Conservation (phyloP, 202 grass and related monocot species). For the Brachypodium distachyon region DNA sequence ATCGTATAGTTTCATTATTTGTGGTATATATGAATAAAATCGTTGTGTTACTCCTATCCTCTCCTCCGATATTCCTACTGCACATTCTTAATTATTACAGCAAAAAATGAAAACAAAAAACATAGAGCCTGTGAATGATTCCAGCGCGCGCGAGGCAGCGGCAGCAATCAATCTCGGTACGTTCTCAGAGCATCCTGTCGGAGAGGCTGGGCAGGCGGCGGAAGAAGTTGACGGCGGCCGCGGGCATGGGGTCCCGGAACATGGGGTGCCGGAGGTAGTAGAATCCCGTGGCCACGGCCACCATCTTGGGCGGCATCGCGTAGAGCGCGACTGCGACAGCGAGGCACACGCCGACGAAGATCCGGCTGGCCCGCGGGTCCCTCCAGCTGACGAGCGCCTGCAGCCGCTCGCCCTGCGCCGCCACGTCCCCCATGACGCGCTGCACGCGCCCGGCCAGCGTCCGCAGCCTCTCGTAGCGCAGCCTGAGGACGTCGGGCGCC, state of each 20-base stretch:
- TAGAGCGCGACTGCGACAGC: slow-evolving; percentile 60
- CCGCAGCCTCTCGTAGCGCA: slow-evolving; percentile 58
- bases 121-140: not conserved
- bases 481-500: slow-evolving; percentile 44
- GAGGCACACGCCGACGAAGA: slow-evolving; percentile 74
- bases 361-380: slow-evolving; percentile 71
- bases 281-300: slow-evolving; percentile 74
- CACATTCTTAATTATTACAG: not conserved
- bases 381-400: slow-evolving; percentile 94
- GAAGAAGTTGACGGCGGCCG: slow-evolving; percentile 77
- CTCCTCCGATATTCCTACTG: not conserved
- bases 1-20: no score
- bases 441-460: slow-evolving; percentile 58
- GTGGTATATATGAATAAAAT: not conserved
- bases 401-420: slow-evolving; percentile 77
- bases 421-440: slow-evolving; percentile 70
- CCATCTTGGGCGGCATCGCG: slow-evolving; percentile 78
- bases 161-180: no score
- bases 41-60: not conserved
- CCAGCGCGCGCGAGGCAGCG: not conserved
- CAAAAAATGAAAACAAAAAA: not conserved
- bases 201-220: slow-evolving; percentile 75
- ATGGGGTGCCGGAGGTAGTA: slow-evolving; percentile 85
- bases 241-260: slow-evolving; percentile 81
- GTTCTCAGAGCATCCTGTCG: slow-evolving; percentile 47